phyloP scores from a whole-genome alignment of 768 basidiomycete species.

The Melanogaster broomeanus region DNA sequence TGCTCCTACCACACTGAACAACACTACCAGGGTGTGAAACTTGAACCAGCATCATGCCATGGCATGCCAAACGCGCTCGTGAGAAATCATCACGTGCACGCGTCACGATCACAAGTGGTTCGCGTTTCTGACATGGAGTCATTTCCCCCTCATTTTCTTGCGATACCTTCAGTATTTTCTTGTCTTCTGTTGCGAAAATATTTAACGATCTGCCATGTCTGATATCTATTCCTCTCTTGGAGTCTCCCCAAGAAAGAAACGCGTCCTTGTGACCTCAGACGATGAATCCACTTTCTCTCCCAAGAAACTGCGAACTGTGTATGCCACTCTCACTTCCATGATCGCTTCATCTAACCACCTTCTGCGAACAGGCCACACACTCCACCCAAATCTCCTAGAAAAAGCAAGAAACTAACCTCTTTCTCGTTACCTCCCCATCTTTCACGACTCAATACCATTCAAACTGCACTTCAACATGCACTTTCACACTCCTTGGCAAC shows the following conservation, averaged over 20 bases:
- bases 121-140: background rate
- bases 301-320: constrained; percentile 66
- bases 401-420: constrained; percentile 22
- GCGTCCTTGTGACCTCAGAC: constrained; percentile 49
- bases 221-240: constrained; percentile 62
- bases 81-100: constrained; percentile 37
- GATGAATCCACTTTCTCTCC: constrained; percentile 62
- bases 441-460: constrained; percentile 59
- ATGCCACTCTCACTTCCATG: constrained; percentile 24
- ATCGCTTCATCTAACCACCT: background rate
- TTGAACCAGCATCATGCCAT: too few species aligned
- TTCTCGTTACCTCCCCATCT: constrained; percentile 56
- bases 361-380: constrained; percentile 51
- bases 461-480: constrained; percentile 77
- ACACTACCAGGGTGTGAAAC: too few species aligned
- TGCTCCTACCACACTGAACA: too few species aligned
- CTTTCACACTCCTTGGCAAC: constrained; percentile 85
- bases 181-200: constrained; percentile 8
- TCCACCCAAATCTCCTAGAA: constrained; percentile 53
- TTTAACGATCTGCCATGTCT: constrained; percentile 42
- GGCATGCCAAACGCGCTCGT: constrained; percentile 18
- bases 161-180: constrained; percentile 7
- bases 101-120: constrained; percentile 25
- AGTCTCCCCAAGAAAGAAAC: constrained; percentile 73
- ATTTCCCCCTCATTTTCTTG: constrained; percentile 19